Evolutionary conservation across 306 rosid species (phyloP).

Genomic region (Begonia peltatifolia): DNA sequence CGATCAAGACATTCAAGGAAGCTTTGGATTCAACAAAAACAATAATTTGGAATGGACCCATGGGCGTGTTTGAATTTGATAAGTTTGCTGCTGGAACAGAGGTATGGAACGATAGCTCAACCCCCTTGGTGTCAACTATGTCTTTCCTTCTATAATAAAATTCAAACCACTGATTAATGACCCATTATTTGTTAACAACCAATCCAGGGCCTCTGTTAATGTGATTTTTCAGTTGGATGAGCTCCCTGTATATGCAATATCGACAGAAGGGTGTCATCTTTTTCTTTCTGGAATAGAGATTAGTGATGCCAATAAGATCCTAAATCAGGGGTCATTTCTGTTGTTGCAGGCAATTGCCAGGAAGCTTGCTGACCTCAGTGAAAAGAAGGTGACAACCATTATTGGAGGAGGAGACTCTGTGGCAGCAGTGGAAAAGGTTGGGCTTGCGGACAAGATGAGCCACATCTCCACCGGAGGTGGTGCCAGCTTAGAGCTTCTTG

Average conservation of each 20-base stretch:
- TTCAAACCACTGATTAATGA: too few relatives aligned
- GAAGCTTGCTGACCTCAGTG: conserved; percentile 84
- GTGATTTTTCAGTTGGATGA: too few relatives aligned
- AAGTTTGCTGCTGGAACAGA: conserved; percentile 85
- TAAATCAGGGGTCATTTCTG: background rate
- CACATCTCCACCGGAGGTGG: conserved; percentile 98
- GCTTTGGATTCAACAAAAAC: conserved; percentile 65
- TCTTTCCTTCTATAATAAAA: too few relatives aligned
- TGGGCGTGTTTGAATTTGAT: conserved; percentile 93
- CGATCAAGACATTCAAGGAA: conserved; percentile 57
- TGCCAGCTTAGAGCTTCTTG: conserved; percentile 99
- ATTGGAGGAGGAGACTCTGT: conserved; percentile 98
- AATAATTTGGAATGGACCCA: conserved; percentile 92
- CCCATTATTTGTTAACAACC: too few relatives aligned
- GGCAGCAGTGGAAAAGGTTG: conserved; percentile 92
- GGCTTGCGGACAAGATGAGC: conserved; percentile 91
- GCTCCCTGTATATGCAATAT: too few relatives aligned
- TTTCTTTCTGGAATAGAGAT: too few relatives aligned
- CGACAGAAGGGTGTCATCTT: too few relatives aligned
- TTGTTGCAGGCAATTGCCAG: conserved; percentile 53
- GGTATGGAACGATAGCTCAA: conserved; percentile 24
- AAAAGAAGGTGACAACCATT: conserved; percentile 80
- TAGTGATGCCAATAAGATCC: too few relatives aligned
- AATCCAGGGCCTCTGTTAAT: too few relatives aligned
- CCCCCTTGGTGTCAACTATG: too few relatives aligned